These are phyloP conservation scores for Blastobotrys apis DNA, from an alignment of 1,139 yeast genomes.

Conservation along the genomic window DNA sequence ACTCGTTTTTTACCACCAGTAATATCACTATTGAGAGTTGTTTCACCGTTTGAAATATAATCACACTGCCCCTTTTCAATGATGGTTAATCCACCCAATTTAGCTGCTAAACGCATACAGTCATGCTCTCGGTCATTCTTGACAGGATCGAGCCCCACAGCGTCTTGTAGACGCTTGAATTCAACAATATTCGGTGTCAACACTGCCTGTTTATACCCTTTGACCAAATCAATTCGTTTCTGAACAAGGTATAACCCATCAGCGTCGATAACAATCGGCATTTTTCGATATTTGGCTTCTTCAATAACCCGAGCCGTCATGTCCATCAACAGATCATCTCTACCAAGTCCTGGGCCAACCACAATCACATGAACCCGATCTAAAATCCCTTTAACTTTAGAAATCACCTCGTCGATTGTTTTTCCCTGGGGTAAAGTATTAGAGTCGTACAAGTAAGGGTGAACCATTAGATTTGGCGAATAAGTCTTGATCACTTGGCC, in stretches of 20 bases:
- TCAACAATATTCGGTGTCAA: conserved; percentile 90
- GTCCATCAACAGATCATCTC: conserved; percentile 65
- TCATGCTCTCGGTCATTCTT: conserved; percentile 22
- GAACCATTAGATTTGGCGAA: conserved; percentile 94
- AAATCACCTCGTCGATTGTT: conserved; percentile 42
- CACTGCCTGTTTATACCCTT: conserved; percentile 53
- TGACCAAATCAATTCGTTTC: conserved; percentile 50
- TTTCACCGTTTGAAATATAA: conserved; percentile 48
- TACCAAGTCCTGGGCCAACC: conserved; percentile 91
- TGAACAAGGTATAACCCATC: conserved; percentile 72
- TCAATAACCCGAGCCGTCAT: conserved; percentile 55
- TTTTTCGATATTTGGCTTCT: conserved; percentile 46
- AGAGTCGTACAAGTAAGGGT: conserved; percentile 64
- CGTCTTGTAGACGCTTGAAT: conserved; percentile 60
- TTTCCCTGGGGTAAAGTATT: conserved; percentile 27
- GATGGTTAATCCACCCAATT: conserved; percentile 59
- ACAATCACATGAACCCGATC: conserved; percentile 74
- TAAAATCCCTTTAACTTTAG: conserved; percentile 52
- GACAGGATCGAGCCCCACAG: conserved; percentile 39
- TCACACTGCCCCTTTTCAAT: conserved; percentile 72
- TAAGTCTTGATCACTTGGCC: conserved; percentile 79
- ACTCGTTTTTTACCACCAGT: conserved; percentile 69
- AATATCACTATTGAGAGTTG: conserved; percentile 29
- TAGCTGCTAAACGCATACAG: conserved; percentile 43
- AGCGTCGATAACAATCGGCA: conserved; percentile 82